Percentiles rank a stretch among this genome's conserved stretches.
phyloP scores from a whole-genome alignment of 306 rosid species.

The Gleditsia sinensis region DNA sequence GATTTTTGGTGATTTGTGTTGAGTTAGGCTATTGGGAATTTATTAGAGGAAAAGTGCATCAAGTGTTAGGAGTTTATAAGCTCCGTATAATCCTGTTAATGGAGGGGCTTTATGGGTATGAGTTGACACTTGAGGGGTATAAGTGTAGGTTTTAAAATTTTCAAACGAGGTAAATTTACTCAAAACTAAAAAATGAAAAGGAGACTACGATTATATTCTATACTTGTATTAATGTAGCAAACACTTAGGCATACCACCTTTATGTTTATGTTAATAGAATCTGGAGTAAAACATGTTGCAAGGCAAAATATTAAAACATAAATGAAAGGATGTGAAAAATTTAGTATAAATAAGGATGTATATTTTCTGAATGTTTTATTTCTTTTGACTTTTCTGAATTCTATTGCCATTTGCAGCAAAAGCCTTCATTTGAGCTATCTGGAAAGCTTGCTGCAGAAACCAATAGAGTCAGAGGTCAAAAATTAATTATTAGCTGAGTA shows the following conservation, averaged over 20 bases:
- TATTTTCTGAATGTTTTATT: slow-evolving; percentile 11
- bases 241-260: background rate
- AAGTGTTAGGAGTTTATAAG: background rate
- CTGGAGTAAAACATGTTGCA: no score
- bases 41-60: background rate
- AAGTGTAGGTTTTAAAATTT: background rate
- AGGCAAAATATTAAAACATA: background rate
- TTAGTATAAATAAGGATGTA: background rate
- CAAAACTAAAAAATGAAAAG: background rate
- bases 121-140: background rate
- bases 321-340: slow-evolving; percentile 14
- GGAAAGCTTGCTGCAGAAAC: slow-evolving; percentile 99
- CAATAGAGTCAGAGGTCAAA: slow-evolving; percentile 83
- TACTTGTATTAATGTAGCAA: background rate
- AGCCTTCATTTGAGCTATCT: slow-evolving; percentile 96
- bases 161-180: background rate
- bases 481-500: background rate
- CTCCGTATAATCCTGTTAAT: no score
- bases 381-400: slow-evolving; percentile 30
- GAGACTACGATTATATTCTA: background rate
- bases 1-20: background rate
- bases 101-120: background rate
- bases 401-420: slow-evolving; percentile 58
- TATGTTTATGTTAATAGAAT: no score
- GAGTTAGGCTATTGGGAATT: background rate